Conservation (phyloP, 306 rosid species). For the Oxytropis ochrocephala region DNA sequence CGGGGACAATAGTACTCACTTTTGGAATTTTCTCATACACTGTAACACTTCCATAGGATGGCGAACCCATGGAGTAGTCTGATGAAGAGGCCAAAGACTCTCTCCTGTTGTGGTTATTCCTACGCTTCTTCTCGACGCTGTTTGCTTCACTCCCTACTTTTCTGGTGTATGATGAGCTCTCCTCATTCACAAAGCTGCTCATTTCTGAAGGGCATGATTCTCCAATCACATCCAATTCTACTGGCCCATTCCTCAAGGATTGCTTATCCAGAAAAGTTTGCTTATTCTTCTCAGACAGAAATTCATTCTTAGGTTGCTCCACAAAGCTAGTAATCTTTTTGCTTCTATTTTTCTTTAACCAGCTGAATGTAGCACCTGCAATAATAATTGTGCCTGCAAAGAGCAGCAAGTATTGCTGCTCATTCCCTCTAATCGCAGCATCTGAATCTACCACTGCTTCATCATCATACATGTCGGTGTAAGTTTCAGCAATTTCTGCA, state of each 20-base stretch:
- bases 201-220: slow-evolving; percentile 61
- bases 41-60: slow-evolving; percentile 79
- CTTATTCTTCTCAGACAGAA: not conserved
- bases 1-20: slow-evolving; percentile 28
- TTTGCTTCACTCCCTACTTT: slow-evolving; percentile 30
- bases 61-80: slow-evolving; percentile 48
- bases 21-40: slow-evolving; percentile 59
- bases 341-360: slow-evolving; percentile 24
- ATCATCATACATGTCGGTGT: not conserved
- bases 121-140: slow-evolving; percentile 48
- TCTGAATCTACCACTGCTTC: slow-evolving; percentile 12
- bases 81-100: slow-evolving; percentile 70
- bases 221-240: slow-evolving; percentile 32
- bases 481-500: slow-evolving; percentile 7
- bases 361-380: slow-evolving; percentile 28
- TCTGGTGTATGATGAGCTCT: slow-evolving; percentile 23
- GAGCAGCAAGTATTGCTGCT: slow-evolving; percentile 18
- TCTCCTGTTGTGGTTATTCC: slow-evolving; percentile 45
- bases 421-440: slow-evolving; percentile 15
- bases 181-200: slow-evolving; percentile 53
- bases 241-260: slow-evolving; percentile 26
- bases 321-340: not conserved
- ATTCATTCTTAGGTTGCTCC: slow-evolving; percentile 14
- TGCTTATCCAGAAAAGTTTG: slow-evolving; percentile 27
- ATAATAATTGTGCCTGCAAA: slow-evolving; percentile 29